phyloP scores from a whole-genome alignment of 495 filamentous ascomycete species.

The Paragyromitra xinjiangensis region DNA sequence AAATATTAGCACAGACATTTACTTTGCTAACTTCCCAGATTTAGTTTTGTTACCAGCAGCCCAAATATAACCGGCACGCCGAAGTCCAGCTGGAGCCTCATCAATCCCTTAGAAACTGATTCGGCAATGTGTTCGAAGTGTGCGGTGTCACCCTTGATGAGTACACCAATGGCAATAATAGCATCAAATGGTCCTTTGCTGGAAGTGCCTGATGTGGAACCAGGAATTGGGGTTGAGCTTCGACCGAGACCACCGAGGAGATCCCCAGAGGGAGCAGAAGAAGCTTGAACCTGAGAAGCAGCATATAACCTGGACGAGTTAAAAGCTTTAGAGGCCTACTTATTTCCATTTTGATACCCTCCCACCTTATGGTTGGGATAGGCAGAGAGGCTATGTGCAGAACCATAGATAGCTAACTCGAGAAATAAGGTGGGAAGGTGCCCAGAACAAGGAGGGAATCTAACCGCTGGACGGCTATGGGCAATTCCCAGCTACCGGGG shows the following conservation, averaged over 20 bases:
- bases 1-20: conserved; percentile 18
- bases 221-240: conserved; percentile 54
- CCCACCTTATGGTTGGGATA: conserved; percentile 11
- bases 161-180: conserved; percentile 90
- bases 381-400: not conserved
- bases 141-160: conserved; percentile 98
- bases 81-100: conserved; percentile 89
- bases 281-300: conserved; percentile 85
- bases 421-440: not conserved
- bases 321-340: conserved; percentile 40
- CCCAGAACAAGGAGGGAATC: conserved; percentile 44
- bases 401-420: conserved; percentile 15
- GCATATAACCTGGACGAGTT: conserved; percentile 73
- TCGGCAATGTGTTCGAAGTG: conserved; percentile 99
- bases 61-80: conserved; percentile 92
- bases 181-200: conserved; percentile 80
- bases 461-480: conserved; percentile 84
- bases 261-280: conserved; percentile 77
- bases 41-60: conserved; percentile 64
- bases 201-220: conserved; percentile 55
- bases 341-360: conserved; percentile 21
- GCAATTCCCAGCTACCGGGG: conserved; percentile 92
- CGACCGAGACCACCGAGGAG: conserved; percentile 68
- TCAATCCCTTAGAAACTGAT: conserved; percentile 85
- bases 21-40: not conserved